Base-by-base conservation (phyloP, 345 rosid species). In the Firmiana major region DNA sequence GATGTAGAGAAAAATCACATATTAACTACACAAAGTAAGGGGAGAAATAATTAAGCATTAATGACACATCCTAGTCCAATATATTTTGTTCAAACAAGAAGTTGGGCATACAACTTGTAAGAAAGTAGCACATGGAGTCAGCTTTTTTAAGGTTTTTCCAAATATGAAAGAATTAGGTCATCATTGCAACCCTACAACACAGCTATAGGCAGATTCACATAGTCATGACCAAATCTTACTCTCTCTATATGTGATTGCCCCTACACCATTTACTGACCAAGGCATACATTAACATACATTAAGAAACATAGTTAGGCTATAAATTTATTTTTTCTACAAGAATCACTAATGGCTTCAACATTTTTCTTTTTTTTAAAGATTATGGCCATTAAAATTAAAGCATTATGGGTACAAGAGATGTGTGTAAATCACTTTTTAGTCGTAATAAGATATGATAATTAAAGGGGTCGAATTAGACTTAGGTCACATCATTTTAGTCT, bases 151-250 rank as follows among this genome's bases (percentile, higher is more conserved):
- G 76, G 21, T 82, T 88, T 80, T 45, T 10, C 88, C 85, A 82
- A 53, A 84, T 73, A 72, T 80, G 68, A 81, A 19, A 77, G 77
- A 83, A 17, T 36, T 65, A 81, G 79, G 80, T 81, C 55, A 90
- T 89, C 89, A 89, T 88, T 81, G 75, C 88, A 78, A 80, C 42
- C 80, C 87, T 87, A 82, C 79, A 60, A 57, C 58, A 51, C 17
- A 63, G 24, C 13, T 40, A 40, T 75, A 81, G 85, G 78, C 81
- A 65, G 77, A 80, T 84, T 80, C 85, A 48, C 54, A 12, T 67
- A 60, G 45, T 81, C 78, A 74, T 78, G 45, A 74, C 80, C 88
- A 81, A 79, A 88, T 86, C 89, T 86, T 76, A 82, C 83, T 79
- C 83, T 76, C 34, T 31, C 34, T 31, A 31, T 31, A 8, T 55